Conservation (phyloP, 768 basidiomycete species). For the Cantharellus cinnabarinus region DNA sequence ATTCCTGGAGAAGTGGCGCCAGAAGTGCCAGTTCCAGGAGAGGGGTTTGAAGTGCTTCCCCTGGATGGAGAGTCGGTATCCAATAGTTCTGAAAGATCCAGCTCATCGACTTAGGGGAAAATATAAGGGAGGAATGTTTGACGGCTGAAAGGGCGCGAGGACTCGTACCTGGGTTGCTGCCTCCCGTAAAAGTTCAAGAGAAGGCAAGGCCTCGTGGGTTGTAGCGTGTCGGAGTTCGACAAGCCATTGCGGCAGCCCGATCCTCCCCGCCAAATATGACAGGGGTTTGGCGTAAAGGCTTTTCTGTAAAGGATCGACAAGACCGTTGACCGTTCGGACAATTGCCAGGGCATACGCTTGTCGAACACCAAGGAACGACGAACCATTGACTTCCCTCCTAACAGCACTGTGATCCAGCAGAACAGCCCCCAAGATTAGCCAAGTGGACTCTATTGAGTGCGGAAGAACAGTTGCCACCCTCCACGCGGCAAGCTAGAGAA, state of each 20-base stretch:
- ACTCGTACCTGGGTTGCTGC: slow-evolving; percentile 45
- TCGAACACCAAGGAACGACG: slow-evolving; percentile 31
- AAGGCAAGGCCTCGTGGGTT: slow-evolving; percentile 88
- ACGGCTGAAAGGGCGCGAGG: slow-evolving; percentile 9
- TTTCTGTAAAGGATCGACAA: slow-evolving; percentile 84
- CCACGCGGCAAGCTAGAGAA: slow-evolving; percentile 57
- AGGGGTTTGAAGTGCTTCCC: slow-evolving; percentile 18
- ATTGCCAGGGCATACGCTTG: slow-evolving; percentile 66
- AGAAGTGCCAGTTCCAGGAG: slow-evolving; percentile 31
- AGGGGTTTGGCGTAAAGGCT: slow-evolving; percentile 84
- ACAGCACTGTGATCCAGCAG: slow-evolving; percentile 27
- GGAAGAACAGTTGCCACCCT: slow-evolving; percentile 53
- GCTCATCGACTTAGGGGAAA: slow-evolving; percentile 35
- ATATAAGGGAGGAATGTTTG: slow-evolving; percentile 6
- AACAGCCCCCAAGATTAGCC: slow-evolving; percentile 40
- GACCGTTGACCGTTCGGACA: slow-evolving; percentile 79
- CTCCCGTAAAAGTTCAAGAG: slow-evolving; percentile 55
- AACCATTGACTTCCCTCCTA: slow-evolving; percentile 11
- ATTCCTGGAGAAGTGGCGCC: slow-evolving; percentile 45
- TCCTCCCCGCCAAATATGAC: slow-evolving; percentile 63
- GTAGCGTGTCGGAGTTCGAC: slow-evolving; percentile 88
- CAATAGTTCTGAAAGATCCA: slow-evolving; percentile 82
- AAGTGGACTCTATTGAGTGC: slow-evolving; percentile 56
- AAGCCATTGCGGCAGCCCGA: slow-evolving; percentile 72
- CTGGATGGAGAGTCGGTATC: slow-evolving; percentile 29